Base-by-base conservation (phyloP, 2,329 filamentous ascomycete species). In the Verruconis gallopava region DNA sequence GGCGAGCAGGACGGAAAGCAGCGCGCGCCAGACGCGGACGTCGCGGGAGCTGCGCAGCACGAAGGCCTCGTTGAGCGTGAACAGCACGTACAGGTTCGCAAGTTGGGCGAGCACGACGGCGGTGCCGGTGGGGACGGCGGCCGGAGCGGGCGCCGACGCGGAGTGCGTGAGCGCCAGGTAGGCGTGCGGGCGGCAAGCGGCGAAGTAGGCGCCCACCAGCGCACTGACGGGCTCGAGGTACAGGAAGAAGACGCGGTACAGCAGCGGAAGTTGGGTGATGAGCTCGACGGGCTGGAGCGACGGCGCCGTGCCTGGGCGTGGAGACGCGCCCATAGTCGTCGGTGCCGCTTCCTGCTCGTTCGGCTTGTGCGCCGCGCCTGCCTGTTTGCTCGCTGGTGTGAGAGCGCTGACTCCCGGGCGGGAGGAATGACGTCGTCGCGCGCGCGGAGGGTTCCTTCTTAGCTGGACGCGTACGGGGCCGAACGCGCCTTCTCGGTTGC, bases 81-180 rank as follows among this genome's bases (percentile, higher is more conserved):
- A 84, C 44, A 83, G 72, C 30, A 88, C 59, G 62, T 88, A 89
- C 47, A 88, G 66, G 59, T 85, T 88, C 34, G 79, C 80, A 21
- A 89, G 71, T 62, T 89, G 83, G 14, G 77, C 75, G 51, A 88
- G 66, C 32, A 76, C 75, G 45, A 86, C 74, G 6, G 73, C 71
- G 1, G 79, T 81, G 32, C 69, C 71, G 25, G 71, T 61, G 1
- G 80, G 74, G 51, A 34, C 15, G 2, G 17, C 17, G 3, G 28
- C 50, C 20, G 56, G 41, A 48, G 62, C 48, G 44, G 70, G 60
- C 2, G 70, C 65, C 5, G 73, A 70, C 3, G 65, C 51, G 20
- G 71, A 63, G 54, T 81, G 65, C 2, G 80, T 84, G 40, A 85
- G 65, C 4, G 61, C 47, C 21, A 88, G 73, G 60, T 86, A 88